Evolutionary conservation across 805 yeast genomes (phyloP).

Genomic region (Candida succiphila): DNA sequence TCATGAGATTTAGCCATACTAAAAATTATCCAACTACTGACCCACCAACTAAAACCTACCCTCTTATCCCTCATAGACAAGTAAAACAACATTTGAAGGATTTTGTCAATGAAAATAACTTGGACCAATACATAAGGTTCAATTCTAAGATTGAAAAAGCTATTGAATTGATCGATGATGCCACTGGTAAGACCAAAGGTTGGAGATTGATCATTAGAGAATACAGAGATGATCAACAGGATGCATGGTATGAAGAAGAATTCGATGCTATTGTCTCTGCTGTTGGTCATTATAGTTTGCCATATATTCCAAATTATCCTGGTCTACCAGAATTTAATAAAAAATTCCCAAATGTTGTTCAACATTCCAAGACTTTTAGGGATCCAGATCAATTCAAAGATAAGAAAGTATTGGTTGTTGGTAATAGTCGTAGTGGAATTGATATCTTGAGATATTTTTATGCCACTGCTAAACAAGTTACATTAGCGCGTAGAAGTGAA

Average conservation of each 20-base stretch:
- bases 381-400: conserved; percentile 15
- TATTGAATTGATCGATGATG: conserved; percentile 10
- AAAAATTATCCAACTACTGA: conserved; percentile 27
- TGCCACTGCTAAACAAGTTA: conserved; percentile 23
- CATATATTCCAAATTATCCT: conserved; percentile 29
- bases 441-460: conserved; percentile 44
- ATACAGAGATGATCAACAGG: conserved; percentile 7
- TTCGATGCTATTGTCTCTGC: conserved; percentile 33
- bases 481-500: conserved; percentile 19
- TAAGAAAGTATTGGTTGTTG: conserved; percentile 21
- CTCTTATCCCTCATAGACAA: no score
- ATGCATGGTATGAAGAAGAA: conserved; percentile 29
- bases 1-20: conserved; percentile 28
- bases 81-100: no score
- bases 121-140: conserved; percentile 22
- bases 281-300: conserved; percentile 31
- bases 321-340: conserved; percentile 17
- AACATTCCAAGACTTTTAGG: conserved; percentile 20
- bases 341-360: conserved; percentile 20
- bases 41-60: conserved; percentile 8
- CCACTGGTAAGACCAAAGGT: conserved; percentile 16
- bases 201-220: conserved; percentile 22
- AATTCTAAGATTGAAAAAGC: conserved; percentile 25
- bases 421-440: conserved; percentile 52
- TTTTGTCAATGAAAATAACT: conserved; percentile 16